Evolutionary conservation across 2,329 filamentous ascomycete genomes (phyloP).

Genomic region (Talaromyces sp.): DNA sequence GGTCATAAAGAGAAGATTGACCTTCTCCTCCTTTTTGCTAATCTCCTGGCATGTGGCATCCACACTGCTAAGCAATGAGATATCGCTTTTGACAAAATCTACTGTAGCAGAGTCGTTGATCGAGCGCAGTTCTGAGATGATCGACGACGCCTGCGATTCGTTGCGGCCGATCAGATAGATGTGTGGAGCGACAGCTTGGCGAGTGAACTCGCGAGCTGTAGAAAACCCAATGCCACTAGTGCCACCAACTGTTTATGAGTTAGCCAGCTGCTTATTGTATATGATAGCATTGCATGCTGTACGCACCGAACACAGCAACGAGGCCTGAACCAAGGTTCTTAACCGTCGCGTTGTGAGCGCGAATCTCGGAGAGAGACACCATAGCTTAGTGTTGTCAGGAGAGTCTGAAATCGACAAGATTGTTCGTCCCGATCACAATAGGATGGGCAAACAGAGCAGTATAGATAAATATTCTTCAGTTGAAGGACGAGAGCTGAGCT

Average conservation of each 20-base stretch:
- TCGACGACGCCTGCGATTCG: slow-evolving; percentile 27
- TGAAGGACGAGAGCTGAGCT: background rate
- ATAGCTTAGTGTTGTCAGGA: background rate
- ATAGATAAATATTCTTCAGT: background rate
- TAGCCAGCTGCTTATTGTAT: background rate
- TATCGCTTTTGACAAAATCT: slow-evolving; percentile 47
- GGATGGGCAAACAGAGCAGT: background rate
- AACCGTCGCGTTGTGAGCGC: slow-evolving; percentile 7
- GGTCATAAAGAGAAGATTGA: slow-evolving; percentile 29
- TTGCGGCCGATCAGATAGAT: slow-evolving; percentile 52
- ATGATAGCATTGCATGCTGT: background rate
- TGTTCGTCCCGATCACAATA: background rate
- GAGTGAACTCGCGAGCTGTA: slow-evolving; percentile 45
- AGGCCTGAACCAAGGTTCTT: slow-evolving; percentile 13
- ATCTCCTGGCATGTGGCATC: slow-evolving; percentile 48
- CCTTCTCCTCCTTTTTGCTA: slow-evolving; percentile 21
- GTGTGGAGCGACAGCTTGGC: slow-evolving; percentile 37
- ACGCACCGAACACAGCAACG: slow-evolving; percentile 14
- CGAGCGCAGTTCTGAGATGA: slow-evolving; percentile 39
- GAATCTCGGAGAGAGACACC: slow-evolving; percentile 11
- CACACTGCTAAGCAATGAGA: slow-evolving; percentile 48
- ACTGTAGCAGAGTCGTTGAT: slow-evolving; percentile 44
- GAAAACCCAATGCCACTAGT: slow-evolving; percentile 53
- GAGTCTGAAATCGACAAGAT: background rate
- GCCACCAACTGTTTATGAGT: slow-evolving; percentile 36